A percentile compares a stretch with the other conserved stretches of the same genome.
These are phyloP conservation scores for Trypanosoma avium DNA, from an alignment of 208 protist species.

Conservation along the genomic window DNA sequence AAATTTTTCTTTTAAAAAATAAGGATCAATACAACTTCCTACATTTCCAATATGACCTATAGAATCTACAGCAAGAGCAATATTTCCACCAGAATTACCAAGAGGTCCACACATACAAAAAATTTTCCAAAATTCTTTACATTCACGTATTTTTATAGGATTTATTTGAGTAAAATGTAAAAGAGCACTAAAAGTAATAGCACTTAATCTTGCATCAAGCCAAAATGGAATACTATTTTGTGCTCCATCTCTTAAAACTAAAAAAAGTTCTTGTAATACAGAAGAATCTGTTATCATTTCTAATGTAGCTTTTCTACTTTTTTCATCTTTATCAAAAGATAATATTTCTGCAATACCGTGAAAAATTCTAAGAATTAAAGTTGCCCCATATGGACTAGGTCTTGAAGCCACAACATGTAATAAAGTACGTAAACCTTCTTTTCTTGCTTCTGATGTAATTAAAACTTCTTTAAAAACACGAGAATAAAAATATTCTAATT, in stretches of 20 bases:
- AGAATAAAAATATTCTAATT: conserved; percentile 70
- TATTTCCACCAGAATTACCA: conserved; percentile 56
- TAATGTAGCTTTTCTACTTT: conserved; percentile 17
- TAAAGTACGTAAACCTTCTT: conserved; percentile 41
- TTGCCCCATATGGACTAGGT: conserved; percentile 34
- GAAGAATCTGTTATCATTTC: conserved; percentile 29
- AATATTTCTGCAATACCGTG: conserved; percentile 43
- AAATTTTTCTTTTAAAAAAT: conserved; percentile 33
- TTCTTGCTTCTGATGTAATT: conserved; percentile 23
- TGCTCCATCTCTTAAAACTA: conserved; percentile 51
- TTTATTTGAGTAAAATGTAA: conserved; percentile 60
- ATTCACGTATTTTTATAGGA: conserved; percentile 20
- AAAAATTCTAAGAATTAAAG: conserved; percentile 61
- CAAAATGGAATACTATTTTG: conserved; percentile 86
- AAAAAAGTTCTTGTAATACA: conserved; percentile 33
- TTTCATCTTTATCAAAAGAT: conserved; percentile 28
- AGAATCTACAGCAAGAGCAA: conserved; percentile 42
- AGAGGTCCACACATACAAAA: conserved; percentile 79
- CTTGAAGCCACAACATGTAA: conserved; percentile 31
- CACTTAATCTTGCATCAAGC: conserved; percentile 78
- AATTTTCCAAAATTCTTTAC: conserved; percentile 55
- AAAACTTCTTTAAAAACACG: conserved; percentile 46
- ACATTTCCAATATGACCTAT: conserved; percentile 40
- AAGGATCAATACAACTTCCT: conserved; percentile 42
- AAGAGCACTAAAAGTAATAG: conserved; percentile 61